Percentiles rank a stretch among this genome's conserved stretches.
Conservation (phyloP, 768 basidiomycete genomes). For the Kwoniella botswanensis region DNA sequence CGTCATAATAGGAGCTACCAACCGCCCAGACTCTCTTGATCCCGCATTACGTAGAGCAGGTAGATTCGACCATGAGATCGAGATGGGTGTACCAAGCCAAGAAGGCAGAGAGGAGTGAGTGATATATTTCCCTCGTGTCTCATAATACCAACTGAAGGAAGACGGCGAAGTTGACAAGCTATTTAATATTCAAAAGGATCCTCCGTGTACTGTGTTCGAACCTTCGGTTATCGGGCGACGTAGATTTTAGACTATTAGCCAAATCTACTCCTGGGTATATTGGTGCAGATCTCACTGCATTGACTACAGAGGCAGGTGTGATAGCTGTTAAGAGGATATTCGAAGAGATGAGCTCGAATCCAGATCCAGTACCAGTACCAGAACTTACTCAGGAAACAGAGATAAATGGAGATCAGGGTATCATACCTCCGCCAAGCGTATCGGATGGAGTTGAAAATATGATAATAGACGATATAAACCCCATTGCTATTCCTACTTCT, state of each 20-base stretch:
- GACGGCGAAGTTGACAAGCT: background rate
- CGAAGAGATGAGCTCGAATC: slow-evolving; percentile 67
- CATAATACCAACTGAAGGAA: background rate
- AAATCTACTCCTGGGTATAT: slow-evolving; percentile 97
- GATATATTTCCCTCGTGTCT: background rate
- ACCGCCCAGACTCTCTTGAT: slow-evolving; percentile 92
- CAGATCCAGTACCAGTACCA: background rate
- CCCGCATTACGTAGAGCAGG: slow-evolving; percentile 91
- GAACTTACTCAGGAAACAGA: background rate
- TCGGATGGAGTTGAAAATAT: slow-evolving; percentile 47
- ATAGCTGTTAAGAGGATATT: slow-evolving; percentile 97
- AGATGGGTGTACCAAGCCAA: slow-evolving; percentile 95
- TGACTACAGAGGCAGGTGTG: slow-evolving; percentile 92
- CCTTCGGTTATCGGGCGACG: slow-evolving; percentile 81
- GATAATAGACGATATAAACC: slow-evolving; percentile 50
- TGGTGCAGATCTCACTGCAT: slow-evolving; percentile 87
- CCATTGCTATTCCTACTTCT: slow-evolving; percentile 1
- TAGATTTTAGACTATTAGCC: slow-evolving; percentile 82
- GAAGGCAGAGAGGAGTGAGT: slow-evolving; percentile 84
- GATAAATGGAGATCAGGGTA: slow-evolving; percentile 27
- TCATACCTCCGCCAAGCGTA: slow-evolving; percentile 22
- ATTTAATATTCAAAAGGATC: slow-evolving; percentile 65
- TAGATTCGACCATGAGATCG: slow-evolving; percentile 95
- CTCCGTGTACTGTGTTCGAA: slow-evolving; percentile 82
- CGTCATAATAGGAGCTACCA: slow-evolving; percentile 94